Evolutionary conservation across 805 yeast genomes (phyloP).

Genomic region (Saturnispora serradocipensis): DNA sequence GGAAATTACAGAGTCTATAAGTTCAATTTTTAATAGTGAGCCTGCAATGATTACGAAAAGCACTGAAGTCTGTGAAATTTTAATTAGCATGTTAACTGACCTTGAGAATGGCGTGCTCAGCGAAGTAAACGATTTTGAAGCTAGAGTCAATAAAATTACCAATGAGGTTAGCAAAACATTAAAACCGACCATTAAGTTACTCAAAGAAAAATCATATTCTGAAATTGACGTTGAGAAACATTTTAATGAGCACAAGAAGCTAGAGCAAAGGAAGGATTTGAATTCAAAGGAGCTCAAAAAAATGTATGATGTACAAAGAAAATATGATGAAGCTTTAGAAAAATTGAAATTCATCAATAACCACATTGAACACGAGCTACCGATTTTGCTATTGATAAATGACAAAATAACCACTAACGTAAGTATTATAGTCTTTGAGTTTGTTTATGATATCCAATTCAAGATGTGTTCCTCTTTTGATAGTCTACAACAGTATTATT

Average conservation of each 20-base stretch:
- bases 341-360: conserved; percentile 32
- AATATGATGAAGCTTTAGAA: conserved; percentile 24
- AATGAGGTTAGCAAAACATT: conserved; percentile 6
- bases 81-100: background rate
- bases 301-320: conserved; percentile 25
- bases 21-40: background rate
- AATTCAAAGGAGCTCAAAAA: conserved; percentile 31
- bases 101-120: background rate
- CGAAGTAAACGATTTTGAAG: background rate
- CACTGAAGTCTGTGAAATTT: background rate
- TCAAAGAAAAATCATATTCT: conserved; percentile 19
- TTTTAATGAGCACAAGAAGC: conserved; percentile 13
- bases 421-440: conserved; percentile 15
- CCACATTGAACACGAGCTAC: conserved; percentile 38
- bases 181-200: conserved; percentile 17
- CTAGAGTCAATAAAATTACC: background rate
- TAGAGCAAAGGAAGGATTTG: conserved; percentile 23
- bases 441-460: conserved; percentile 26
- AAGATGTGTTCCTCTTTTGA: conserved; percentile 10
- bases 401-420: conserved; percentile 24
- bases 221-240: conserved; percentile 18
- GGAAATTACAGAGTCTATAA: background rate
- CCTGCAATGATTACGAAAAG: background rate
- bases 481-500: conserved; percentile 8
- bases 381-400: conserved; percentile 31